Conservation (phyloP, 163 green algal genomes). For the Scenedesmus sp. region DNA sequence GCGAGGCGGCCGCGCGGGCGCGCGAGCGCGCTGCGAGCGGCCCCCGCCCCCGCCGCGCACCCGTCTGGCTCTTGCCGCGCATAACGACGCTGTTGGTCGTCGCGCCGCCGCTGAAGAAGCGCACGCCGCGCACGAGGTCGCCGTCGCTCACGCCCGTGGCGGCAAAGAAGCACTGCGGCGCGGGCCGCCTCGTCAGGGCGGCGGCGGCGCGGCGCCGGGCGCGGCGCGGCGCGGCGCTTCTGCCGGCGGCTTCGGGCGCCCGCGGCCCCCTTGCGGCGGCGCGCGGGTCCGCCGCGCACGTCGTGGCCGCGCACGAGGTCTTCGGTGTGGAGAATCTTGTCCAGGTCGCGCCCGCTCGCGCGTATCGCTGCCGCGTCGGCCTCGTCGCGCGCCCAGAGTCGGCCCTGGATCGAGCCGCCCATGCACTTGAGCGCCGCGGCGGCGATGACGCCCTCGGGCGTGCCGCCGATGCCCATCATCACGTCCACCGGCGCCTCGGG, state of each 20-base stretch:
- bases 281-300: constrained; percentile 11
- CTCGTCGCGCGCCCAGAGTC: constrained; percentile 77
- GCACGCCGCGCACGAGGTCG: constrained; percentile 82
- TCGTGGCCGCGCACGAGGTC: constrained; percentile 64
- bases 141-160: constrained; percentile 85
- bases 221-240: too few species aligned
- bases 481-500: constrained; percentile 74
- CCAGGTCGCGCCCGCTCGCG: constrained; percentile 62
- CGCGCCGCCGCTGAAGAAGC: constrained; percentile 74
- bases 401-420: constrained; percentile 62
- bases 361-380: constrained; percentile 58
- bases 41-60: neutral
- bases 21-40: neutral
- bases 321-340: constrained; percentile 66
- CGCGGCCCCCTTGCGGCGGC: too few species aligned
- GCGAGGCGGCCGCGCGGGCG: neutral
- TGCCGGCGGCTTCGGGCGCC: too few species aligned
- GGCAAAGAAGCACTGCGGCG: constrained; percentile 84
- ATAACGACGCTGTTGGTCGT: constrained; percentile 86
- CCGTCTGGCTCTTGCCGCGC: constrained; percentile 60
- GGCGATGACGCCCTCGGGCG: constrained; percentile 70
- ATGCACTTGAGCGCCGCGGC: constrained; percentile 84
- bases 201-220: too few species aligned
- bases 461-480: constrained; percentile 80
- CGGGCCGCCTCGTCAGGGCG: too few species aligned